These are phyloP conservation scores for Mycena vulgaris DNA, from an alignment of 768 basidiomycete genomes.

Conservation along the genomic window DNA sequence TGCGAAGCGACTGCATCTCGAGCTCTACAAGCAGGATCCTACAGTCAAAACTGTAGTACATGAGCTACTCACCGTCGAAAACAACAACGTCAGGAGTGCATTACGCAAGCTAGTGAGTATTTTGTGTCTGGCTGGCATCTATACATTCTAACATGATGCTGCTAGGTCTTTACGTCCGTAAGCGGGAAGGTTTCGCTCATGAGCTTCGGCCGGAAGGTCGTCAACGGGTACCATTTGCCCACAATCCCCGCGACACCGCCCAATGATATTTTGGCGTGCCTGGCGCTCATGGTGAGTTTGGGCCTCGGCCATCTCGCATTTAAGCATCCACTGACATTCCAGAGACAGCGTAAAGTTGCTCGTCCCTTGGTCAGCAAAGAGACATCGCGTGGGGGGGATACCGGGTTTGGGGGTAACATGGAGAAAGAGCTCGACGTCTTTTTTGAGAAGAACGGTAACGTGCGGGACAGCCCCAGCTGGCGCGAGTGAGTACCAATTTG, in stretches of 20 bases:
- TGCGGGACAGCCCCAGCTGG: neutral
- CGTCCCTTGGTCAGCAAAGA: neutral
- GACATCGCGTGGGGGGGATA: neutral
- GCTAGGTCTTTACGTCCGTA: neutral
- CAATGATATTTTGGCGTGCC: neutral
- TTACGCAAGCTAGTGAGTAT: neutral
- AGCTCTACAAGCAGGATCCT: conserved; percentile 10
- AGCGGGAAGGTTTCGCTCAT: neutral
- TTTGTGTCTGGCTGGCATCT: neutral
- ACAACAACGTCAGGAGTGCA: neutral
- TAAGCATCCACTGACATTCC: too few species aligned
- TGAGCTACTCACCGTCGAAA: neutral
- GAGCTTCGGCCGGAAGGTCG: neutral
- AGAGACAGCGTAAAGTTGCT: neutral
- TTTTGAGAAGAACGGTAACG: neutral
- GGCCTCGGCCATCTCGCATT: too few species aligned
- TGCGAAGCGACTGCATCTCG: neutral
- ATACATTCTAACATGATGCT: neutral
- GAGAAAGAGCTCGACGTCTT: neutral
- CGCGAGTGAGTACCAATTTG: neutral
- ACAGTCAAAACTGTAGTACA: neutral
- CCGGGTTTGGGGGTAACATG: neutral
- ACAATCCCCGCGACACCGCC: neutral
- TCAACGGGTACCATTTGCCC: neutral
- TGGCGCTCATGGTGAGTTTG: conserved; percentile 1